These are phyloP conservation scores for Eucalyptus sp. DNA, from an alignment of 345 rosid genomes.

Conservation along the genomic window DNA sequence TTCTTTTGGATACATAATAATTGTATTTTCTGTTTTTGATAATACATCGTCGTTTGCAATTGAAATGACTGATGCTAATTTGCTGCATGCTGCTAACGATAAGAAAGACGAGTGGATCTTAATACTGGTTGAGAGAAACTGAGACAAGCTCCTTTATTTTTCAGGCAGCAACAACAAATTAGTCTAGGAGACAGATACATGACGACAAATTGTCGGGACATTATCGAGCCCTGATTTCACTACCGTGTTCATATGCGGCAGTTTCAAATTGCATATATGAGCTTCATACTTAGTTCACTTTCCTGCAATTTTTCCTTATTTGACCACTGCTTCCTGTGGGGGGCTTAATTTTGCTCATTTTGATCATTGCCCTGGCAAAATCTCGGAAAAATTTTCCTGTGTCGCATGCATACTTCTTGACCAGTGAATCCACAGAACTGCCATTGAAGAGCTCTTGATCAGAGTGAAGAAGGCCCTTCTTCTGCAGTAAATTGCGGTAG, in stretches of 20 bases:
- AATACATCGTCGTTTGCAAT: neutral
- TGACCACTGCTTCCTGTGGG: neutral
- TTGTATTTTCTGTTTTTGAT: neutral
- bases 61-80: neutral
- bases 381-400: neutral
- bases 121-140: neutral
- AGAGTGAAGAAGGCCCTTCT: slow-evolving; percentile 77
- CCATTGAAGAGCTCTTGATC: slow-evolving; percentile 36
- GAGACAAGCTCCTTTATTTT: neutral
- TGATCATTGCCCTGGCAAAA: neutral
- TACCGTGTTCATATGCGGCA: neutral
- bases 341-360: neutral
- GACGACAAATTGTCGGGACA: neutral
- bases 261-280: neutral
- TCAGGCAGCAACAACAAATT: neutral
- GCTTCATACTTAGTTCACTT: neutral
- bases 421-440: neutral
- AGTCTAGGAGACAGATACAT: neutral
- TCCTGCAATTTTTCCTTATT: neutral
- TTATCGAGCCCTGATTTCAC: neutral
- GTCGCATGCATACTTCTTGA: neutral
- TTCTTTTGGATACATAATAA: neutral
- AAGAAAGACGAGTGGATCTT: neutral
- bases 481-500: slow-evolving; percentile 58
- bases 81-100: neutral